A percentile compares a stretch with the other conserved stretches of the same genome.
Conservation (phyloP, 116 monocot genomes). For the Iris pallida region DNA sequence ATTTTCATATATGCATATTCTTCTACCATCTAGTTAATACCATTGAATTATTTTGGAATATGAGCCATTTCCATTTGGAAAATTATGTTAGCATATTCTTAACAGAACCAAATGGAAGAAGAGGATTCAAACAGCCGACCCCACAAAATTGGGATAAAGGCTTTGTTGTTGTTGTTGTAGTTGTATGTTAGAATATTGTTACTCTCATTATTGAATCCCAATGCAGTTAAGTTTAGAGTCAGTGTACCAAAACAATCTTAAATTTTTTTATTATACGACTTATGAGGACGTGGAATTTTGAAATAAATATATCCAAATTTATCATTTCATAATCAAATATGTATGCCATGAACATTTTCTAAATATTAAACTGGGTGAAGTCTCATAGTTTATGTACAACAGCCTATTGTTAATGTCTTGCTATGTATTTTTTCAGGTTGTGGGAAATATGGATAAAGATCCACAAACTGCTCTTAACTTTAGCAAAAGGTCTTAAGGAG, state of each 20-base stretch:
- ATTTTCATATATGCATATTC: no score
- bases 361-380: background rate
- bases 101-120: no score
- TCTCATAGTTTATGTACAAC: background rate
- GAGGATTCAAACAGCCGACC: no score
- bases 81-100: no score
- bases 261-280: background rate
- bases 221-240: no score
- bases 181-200: no score
- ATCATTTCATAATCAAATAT: background rate
- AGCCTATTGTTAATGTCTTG: background rate
- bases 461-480: slow-evolving; percentile 60
- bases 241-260: background rate
- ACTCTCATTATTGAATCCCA: no score
- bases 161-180: no score
- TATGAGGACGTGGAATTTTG: background rate
- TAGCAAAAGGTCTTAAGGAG: slow-evolving; percentile 51
- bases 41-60: no score
- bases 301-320: background rate
- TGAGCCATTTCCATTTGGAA: no score
- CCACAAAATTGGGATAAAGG: no score
- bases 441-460: slow-evolving; percentile 52
- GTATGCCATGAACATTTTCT: background rate
- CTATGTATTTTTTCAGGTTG: slow-evolving; percentile 39
- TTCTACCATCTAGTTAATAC: no score